A percentile compares a stretch with the other conserved stretches of the same genome.
phyloP scores from a whole-genome alignment of 2,329 filamentous ascomycete species.

The Akanthomyces uredinophilus region DNA sequence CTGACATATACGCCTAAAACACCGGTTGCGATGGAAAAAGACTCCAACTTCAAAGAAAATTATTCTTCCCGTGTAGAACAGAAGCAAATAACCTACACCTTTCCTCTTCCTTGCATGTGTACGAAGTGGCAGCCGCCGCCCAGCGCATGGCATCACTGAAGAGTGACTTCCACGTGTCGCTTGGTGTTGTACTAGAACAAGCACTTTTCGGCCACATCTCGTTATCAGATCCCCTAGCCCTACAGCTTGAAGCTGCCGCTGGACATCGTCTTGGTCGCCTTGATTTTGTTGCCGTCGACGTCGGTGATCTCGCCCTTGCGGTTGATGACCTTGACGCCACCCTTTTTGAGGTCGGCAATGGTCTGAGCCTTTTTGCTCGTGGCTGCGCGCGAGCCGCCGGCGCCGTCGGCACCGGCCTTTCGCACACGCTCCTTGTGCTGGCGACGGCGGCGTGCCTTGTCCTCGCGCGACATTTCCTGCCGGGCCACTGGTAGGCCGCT shows the following conservation, averaged over 20 bases:
- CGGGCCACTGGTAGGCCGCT: conserved; percentile 71
- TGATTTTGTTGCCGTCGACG: conserved; percentile 73
- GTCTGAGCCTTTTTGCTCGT: conserved; percentile 41
- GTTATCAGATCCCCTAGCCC: not conserved
- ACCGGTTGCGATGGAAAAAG: not conserved
- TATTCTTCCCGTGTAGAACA: not conserved
- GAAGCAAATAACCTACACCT: not conserved
- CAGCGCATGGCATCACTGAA: not conserved
- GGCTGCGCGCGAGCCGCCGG: conserved; percentile 20
- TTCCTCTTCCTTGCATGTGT: not conserved
- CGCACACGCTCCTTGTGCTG: conserved; percentile 80
- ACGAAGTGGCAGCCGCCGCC: not conserved
- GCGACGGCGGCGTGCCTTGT: conserved; percentile 70
- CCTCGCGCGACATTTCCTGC: conserved; percentile 84
- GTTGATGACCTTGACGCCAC: conserved; percentile 86
- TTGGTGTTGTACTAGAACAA: not conserved
- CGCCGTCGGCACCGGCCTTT: conserved; percentile 53
- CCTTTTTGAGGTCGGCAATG: conserved; percentile 68
- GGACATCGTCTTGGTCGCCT: conserved; percentile 43
- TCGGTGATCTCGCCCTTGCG: conserved; percentile 82
- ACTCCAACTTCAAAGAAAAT: not conserved
- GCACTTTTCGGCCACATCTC: not conserved
- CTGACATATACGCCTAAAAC: not conserved
- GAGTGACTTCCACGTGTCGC: not conserved
- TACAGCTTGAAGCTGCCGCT: conserved; percentile 60